Base-by-base conservation (phyloP, 73 alveolate genomes). In the Urostyla sp. region DNA sequence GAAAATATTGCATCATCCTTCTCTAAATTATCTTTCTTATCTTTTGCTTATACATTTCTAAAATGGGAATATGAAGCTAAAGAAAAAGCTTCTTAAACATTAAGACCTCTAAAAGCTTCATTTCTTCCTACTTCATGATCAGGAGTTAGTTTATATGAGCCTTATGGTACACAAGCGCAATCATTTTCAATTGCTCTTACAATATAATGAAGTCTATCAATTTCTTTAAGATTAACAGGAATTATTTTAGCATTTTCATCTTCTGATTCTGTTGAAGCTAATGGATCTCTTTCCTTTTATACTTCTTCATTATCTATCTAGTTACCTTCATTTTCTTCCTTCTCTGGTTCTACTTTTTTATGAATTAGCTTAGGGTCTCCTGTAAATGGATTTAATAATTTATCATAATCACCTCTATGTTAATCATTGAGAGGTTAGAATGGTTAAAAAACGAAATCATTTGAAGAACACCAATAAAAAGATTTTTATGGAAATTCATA, bases 1-100 rank as follows among this genome's bases (percentile, higher is more conserved):
- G 89, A 54, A 80, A 90, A 93, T 28, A 93, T 91, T n/a, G 98
- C 96, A 81, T 93, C 98, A 77, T 86, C 93, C 80, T 82, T 84
- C 72, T 93, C 95, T 43, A 89, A 73, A 48, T 83, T 80, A 51
- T 90, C 84, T 69, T 85, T 50, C 84, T 75, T 93, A 51, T 93
- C 92, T 78, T 90, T 75, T 52, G 84, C 75, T 75, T 91, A 69
- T 37, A 91, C 93, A 46, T 89, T 90, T 69, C 98, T 90, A 69
- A 93, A 93, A 82, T 90, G 98, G 20, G 82, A 78, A 58, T 79
- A 93, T 31, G 94, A 86, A 36, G 84, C 38, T 35, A 85, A 72
- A 38, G 24, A 49, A 61, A 84, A 79, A 34, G 92, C 88, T 54
- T 90, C 89, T 30, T 86, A 87, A 0, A 72, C 57, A 67, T 52